Percentiles rank a stretch among this genome's conserved stretches.
phyloP scores from a whole-genome alignment of 768 basidiomycete genomes.

The Udeniomyces megalosporus region DNA sequence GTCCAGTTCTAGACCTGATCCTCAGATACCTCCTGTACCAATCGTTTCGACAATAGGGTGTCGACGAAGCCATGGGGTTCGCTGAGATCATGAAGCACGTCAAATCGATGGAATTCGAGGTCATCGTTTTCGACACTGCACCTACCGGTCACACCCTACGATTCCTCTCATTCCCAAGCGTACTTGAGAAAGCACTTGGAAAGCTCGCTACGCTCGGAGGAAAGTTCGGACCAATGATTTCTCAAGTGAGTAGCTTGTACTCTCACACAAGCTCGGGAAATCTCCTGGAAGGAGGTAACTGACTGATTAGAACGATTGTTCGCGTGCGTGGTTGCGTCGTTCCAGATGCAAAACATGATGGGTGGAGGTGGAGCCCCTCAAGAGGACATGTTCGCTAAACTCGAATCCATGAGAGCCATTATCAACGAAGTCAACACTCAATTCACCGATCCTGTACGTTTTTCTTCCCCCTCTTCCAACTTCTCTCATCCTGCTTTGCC shows the following conservation, averaged over 20 bases:
- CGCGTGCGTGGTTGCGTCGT: no score
- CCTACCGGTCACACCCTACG: constrained; percentile 97
- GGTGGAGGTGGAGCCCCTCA: constrained; percentile 73
- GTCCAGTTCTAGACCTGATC: no score
- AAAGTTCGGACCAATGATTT: constrained; percentile 91
- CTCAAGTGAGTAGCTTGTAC: constrained; percentile 37
- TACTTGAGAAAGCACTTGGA: constrained; percentile 89
- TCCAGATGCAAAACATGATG: constrained; percentile 82
- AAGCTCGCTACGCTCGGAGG: constrained; percentile 89
- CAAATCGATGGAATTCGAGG: constrained; percentile 99
- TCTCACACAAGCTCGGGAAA: neutral
- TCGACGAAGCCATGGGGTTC: constrained; percentile 99
- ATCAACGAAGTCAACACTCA: constrained; percentile 98
- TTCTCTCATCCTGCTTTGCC: neutral
- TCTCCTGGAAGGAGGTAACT: no score
- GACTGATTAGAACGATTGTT: no score
- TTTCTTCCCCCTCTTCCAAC: neutral
- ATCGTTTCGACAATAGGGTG: no score
- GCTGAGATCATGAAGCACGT: constrained; percentile 99
- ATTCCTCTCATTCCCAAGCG: constrained; percentile 96
- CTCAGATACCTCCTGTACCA: no score
- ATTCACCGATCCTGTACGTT: constrained; percentile 88
- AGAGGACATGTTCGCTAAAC: constrained; percentile 97
- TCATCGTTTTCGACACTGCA: constrained; percentile 97
- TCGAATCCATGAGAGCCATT: constrained; percentile 88